These are phyloP conservation scores for Eutypella sp. DNA, from an alignment of 2,329 filamentous ascomycete species.

Conservation along the genomic window DNA sequence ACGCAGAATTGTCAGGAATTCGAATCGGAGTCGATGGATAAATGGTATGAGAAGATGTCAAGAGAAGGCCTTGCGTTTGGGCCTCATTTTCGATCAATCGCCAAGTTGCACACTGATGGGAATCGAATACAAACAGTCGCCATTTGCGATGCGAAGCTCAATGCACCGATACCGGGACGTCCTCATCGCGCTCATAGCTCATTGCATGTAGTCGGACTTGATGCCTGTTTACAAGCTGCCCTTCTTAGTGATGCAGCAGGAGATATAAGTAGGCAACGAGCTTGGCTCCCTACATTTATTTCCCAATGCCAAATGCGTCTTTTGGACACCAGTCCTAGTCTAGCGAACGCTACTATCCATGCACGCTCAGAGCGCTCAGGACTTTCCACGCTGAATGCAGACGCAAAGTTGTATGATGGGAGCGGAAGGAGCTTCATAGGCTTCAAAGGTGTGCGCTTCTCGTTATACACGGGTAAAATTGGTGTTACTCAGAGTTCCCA, in stretches of 20 bases:
- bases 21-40: no score
- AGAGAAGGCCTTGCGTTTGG: constrained; percentile 8
- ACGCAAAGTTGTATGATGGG: background rate
- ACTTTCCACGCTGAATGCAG: background rate
- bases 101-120: background rate
- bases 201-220: background rate
- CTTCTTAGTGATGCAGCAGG: background rate
- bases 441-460: background rate
- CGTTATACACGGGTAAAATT: background rate
- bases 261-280: background rate
- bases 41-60: constrained; percentile 10
- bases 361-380: no score
- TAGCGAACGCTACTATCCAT: no score
- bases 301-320: background rate
- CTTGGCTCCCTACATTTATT: background rate
- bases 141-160: background rate
- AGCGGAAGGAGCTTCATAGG: background rate
- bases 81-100: background rate
- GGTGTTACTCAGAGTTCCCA: background rate
- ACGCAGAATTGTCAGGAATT: no score
- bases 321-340: no score
- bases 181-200: background rate
- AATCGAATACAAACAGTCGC: background rate
- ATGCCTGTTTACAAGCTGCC: background rate
- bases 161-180: background rate